These are phyloP conservation scores for Thraustotheca clavata DNA, from an alignment of 352 stramenopile species.

Conservation along the genomic window DNA sequence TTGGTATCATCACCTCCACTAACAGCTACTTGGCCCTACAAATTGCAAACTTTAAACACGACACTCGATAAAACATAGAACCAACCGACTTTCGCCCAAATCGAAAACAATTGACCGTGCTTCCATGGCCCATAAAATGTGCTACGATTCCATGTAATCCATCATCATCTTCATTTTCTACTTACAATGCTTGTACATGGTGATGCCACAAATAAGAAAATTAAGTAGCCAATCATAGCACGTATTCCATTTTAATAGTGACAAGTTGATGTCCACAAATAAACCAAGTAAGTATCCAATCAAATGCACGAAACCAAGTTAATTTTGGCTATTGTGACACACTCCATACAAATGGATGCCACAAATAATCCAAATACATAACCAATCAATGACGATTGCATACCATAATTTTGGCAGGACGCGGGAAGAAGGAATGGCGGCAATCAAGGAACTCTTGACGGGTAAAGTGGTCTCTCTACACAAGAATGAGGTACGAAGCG, in stretches of 20 bases:
- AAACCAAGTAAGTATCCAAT: too few relatives aligned
- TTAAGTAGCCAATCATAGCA: too few relatives aligned
- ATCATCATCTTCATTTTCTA: not conserved
- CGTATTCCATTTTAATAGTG: too few relatives aligned
- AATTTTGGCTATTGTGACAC: too few relatives aligned
- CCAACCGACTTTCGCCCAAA: slow-evolving; percentile 74
- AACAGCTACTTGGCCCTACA: slow-evolving; percentile 64
- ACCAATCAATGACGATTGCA: too few relatives aligned
- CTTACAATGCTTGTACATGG: slow-evolving; percentile 21
- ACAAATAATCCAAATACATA: too few relatives aligned
- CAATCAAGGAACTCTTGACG: slow-evolving; percentile 19
- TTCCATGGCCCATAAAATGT: slow-evolving; percentile 71
- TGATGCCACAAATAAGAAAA: not conserved
- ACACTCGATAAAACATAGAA: not conserved
- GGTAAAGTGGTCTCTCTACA: slow-evolving; percentile 9
- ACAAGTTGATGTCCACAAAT: too few relatives aligned
- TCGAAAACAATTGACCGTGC: slow-evolving; percentile 72
- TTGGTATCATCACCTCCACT: slow-evolving; percentile 71
- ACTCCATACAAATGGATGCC: too few relatives aligned
- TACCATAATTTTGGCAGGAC: not conserved
- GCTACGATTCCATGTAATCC: slow-evolving; percentile 29
- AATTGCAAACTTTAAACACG: not conserved
- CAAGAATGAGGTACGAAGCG: slow-evolving; percentile 4
- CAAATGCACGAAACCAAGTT: too few relatives aligned
- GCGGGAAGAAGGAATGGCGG: not conserved